A percentile compares a stretch with the other conserved stretches of the same genome.
phyloP scores from a whole-genome alignment of 352 stramenopile genomes.

The Thalassiosira livingstoniorum region DNA sequence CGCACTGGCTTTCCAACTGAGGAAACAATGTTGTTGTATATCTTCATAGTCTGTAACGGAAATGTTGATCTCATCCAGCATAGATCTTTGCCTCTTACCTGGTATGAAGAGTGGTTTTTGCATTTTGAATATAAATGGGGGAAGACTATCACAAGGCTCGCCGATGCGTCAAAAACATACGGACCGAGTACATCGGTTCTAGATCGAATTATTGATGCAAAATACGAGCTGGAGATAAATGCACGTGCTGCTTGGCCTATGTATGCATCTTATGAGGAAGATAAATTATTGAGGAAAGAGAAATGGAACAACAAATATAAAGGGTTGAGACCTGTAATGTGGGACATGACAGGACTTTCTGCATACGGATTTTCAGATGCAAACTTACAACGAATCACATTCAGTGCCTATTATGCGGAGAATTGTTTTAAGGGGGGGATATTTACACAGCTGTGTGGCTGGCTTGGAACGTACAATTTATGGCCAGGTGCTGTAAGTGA shows the following conservation, averaged over 20 bases:
- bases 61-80: constrained; percentile 14
- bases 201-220: background rate
- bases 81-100: constrained; percentile 10
- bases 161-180: background rate
- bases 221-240: constrained; percentile 1
- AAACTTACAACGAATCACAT: constrained; percentile 40
- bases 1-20: constrained; percentile 23
- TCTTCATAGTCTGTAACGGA: constrained; percentile 36
- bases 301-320: constrained; percentile 30
- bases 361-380: constrained; percentile 27
- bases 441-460: constrained; percentile 37
- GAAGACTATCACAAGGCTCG: background rate
- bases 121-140: constrained; percentile 40
- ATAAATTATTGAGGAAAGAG: constrained; percentile 26
- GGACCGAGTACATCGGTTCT: background rate
- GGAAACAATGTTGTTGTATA: constrained; percentile 12
- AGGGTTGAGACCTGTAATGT: constrained; percentile 23
- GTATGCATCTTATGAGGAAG: constrained; percentile 39
- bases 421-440: constrained; percentile 60
- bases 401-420: constrained; percentile 48
- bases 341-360: constrained; percentile 39
- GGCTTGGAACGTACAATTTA: constrained; percentile 15
- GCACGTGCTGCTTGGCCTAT: constrained; percentile 18
- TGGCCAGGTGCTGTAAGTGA: constrained; percentile 17
- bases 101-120: constrained; percentile 50